These are phyloP conservation scores for Fusarium chlamydosporum DNA, from an alignment of 2,329 filamentous ascomycete genomes.

Conservation along the genomic window DNA sequence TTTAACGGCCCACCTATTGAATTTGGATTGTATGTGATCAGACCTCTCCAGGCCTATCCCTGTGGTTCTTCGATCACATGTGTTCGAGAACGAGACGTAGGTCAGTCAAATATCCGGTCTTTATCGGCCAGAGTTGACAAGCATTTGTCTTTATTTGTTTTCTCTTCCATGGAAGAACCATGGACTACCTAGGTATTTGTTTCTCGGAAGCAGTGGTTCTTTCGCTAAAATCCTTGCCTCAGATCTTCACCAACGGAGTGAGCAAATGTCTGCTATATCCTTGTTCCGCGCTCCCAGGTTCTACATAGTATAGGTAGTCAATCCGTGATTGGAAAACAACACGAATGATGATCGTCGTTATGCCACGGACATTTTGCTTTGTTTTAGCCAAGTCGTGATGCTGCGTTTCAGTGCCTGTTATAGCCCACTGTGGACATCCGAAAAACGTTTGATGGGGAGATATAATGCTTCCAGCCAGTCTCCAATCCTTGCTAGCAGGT, in stretches of 20 bases:
- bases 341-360: constrained; percentile 28
- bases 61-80: constrained; percentile 10
- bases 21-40: constrained; percentile 15
- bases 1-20: constrained; percentile 12
- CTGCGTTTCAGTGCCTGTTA: neutral
- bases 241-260: constrained; percentile 17
- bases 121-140: neutral
- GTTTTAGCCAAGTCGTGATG: constrained; percentile 3
- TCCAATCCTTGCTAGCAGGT: constrained; percentile 30
- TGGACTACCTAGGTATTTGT: neutral
- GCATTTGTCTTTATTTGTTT: neutral
- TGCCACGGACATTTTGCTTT: constrained; percentile 17
- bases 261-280: constrained; percentile 11
- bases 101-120: neutral
- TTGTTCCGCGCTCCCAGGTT: constrained; percentile 20
- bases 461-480: constrained; percentile 2
- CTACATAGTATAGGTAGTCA: neutral
- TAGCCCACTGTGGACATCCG: neutral
- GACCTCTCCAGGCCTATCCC: constrained; percentile 17
- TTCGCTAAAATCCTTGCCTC: constrained; percentile 31
- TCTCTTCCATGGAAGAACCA: neutral
- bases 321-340: neutral
- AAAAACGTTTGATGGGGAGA: constrained; percentile 7
- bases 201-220: neutral
- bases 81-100: neutral